Conservation (phyloP, 805 yeast genomes). For the Myxozyma kluyveri region DNA sequence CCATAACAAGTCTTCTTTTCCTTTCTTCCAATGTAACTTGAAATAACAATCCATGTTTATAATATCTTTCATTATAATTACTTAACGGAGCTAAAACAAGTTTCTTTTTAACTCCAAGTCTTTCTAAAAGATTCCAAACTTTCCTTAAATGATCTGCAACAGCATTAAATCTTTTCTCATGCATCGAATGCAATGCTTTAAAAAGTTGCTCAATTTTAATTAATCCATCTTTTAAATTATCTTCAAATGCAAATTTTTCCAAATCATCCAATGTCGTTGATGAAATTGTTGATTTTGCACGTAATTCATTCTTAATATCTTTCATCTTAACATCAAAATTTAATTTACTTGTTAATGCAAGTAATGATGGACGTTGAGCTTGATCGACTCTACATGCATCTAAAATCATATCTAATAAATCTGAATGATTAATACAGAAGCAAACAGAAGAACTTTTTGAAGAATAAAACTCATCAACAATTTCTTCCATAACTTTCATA, state of each 20-base stretch:
- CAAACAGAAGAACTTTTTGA: slow-evolving; percentile 49
- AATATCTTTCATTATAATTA: slow-evolving; percentile 77
- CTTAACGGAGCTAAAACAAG: slow-evolving; percentile 75
- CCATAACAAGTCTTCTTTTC: slow-evolving; percentile 57
- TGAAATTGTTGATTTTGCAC: slow-evolving; percentile 68
- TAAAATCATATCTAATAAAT: slow-evolving; percentile 57
- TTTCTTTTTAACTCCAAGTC: slow-evolving; percentile 57
- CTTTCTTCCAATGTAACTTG: slow-evolving; percentile 72
- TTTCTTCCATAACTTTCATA: slow-evolving; percentile 74
- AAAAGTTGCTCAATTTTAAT: slow-evolving; percentile 43
- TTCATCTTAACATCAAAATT: slow-evolving; percentile 66
- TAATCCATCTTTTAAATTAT: slow-evolving; percentile 10
- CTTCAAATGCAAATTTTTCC: slow-evolving; percentile 71
- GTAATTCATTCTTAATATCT: slow-evolving; percentile 55
- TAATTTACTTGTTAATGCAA: slow-evolving; percentile 69
- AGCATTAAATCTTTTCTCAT: slow-evolving; percentile 61
- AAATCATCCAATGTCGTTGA: slow-evolving; percentile 80
- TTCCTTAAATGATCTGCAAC: slow-evolving; percentile 60
- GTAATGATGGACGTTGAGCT: slow-evolving; percentile 67
- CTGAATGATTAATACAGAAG: slow-evolving; percentile 75
- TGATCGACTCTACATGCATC: slow-evolving; percentile 79
- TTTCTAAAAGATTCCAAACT: slow-evolving; percentile 53
- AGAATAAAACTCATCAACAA: slow-evolving; percentile 65
- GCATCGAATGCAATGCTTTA: slow-evolving; percentile 41
- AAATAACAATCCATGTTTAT: slow-evolving; percentile 81